Base-by-base conservation (phyloP, 1,139 yeast species). In the Pichia sp. region DNA sequence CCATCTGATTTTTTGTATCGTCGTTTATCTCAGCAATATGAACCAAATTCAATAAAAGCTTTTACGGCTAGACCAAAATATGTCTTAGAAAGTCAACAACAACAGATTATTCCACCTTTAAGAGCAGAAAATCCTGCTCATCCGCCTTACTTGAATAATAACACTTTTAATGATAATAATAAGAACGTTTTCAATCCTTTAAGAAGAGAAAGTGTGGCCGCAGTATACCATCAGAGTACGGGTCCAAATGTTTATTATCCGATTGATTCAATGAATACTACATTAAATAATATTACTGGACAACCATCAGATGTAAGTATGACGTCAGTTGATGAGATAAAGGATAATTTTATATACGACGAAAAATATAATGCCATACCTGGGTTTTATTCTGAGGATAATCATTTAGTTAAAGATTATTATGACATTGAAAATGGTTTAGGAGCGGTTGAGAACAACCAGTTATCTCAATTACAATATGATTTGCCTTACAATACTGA, bases 141-240 rank as follows among this genome's bases (percentile, higher is more conserved):
- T 50, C 70, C 65, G 51, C 4, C 35, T 3, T 11, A 6, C 26
- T 1, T 30, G 8, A 32, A 22, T 11, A 32, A 10, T 32, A 22
- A 24, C 3, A 24, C 2, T n/a, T 69, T 64, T 6, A 60, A 61
- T 35, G 64, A 61, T 16, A 60, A 59, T 35, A 61, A 58, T 25
- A 60, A 54, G 34, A 69, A 37, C 32, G 28, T 24, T 8, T 35
- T 38, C 6, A 38, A 66, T 30, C 50, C 58, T 26, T 63, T 60
- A 39, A 59, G 74, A 56, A 61, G 74, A 45, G 72, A 68, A 46
- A 68, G 72, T 42, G 68, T 70, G 20, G 75, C 75, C 10, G 52
- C 58, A 4, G 52, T 52, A 2, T 57, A 53, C 27, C 44, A 55
- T 23, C 48, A 33, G 7, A 20, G 36, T 6, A 3, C 12, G 12